A percentile compares a stretch with the other conserved stretches of the same genome.
phyloP scores from a whole-genome alignment of 192 early-diverging fungal genomes.

The Ambispora gerdemannii region DNA sequence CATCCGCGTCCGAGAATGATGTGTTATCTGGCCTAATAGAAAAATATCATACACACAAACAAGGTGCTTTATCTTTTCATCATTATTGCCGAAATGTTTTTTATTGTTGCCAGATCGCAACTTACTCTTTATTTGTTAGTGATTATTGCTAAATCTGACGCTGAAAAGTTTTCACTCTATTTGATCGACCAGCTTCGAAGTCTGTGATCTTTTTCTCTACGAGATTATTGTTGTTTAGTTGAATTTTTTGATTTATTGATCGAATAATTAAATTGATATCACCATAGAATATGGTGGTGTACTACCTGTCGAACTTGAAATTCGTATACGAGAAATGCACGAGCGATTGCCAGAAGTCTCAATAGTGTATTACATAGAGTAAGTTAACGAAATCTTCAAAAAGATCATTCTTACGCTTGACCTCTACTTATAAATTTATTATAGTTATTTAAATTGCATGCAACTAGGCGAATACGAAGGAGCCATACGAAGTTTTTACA shows the following conservation, averaged over 20 bases:
- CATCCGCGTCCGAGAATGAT: background rate
- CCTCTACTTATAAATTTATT: too few species aligned
- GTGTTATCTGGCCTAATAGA: background rate
- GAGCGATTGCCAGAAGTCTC: slow-evolving; percentile 24
- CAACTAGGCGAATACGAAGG: slow-evolving; percentile 29
- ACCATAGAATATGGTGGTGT: slow-evolving; percentile 27
- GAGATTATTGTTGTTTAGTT: too few species aligned
- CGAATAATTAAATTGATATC: background rate
- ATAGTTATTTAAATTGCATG: slow-evolving; percentile 27
- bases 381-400: background rate
- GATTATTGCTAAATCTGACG: slow-evolving; percentile 20
- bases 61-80: slow-evolving; percentile 9
- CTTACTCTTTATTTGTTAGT: slow-evolving; percentile 8
- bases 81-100: background rate
- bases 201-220: background rate
- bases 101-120: background rate
- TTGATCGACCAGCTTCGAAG: slow-evolving; percentile 22
- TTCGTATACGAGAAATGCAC: slow-evolving; percentile 14
- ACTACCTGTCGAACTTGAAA: slow-evolving; percentile 22
- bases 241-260: too few species aligned
- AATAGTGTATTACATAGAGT: slow-evolving; percentile 29
- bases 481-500: slow-evolving; percentile 22
- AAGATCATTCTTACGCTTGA: too few species aligned
- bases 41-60: slow-evolving; percentile 14
- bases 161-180: slow-evolving; percentile 17